These are phyloP conservation scores for Sungouiozyma ichnusensis DNA, from an alignment of 805 yeast species.

Conservation along the genomic window DNA sequence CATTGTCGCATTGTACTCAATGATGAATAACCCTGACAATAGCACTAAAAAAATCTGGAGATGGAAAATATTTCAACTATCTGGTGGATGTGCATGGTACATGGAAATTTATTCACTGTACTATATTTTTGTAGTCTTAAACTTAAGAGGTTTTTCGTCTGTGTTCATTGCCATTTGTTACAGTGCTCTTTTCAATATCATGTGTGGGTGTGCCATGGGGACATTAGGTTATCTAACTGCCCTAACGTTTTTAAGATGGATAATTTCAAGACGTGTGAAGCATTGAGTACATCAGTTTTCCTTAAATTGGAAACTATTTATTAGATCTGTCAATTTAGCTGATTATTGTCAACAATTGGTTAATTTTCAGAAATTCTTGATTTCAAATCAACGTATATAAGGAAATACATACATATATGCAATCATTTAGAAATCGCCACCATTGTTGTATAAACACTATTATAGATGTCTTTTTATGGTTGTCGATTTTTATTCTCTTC, in stretches of 20 bases:
- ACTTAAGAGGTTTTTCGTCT: slow-evolving; percentile 58
- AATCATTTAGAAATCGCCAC: background rate
- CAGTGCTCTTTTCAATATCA: slow-evolving; percentile 49
- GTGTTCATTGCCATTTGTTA: slow-evolving; percentile 61
- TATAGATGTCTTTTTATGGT: slow-evolving; percentile 11
- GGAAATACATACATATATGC: no score
- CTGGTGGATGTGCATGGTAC: slow-evolving; percentile 64
- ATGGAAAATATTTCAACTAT: slow-evolving; percentile 68
- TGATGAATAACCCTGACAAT: slow-evolving; percentile 30
- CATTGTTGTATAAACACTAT: no score
- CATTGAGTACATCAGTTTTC: no score
- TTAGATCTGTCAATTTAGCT: no score
- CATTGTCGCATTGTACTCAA: slow-evolving; percentile 55
- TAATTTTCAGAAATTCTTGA: no score
- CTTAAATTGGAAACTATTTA: no score
- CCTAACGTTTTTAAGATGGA: slow-evolving; percentile 47
- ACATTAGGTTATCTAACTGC: slow-evolving; percentile 63
- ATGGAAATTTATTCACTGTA: slow-evolving; percentile 57
- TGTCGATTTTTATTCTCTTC: slow-evolving; percentile 16
- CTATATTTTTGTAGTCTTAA: slow-evolving; percentile 48
- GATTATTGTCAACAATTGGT: no score
- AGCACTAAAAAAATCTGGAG: slow-evolving; percentile 44
- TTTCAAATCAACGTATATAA: no score
- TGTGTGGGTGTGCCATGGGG: slow-evolving; percentile 65
- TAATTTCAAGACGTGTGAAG: slow-evolving; percentile 4